phyloP scores from a whole-genome alignment of 2,329 filamentous ascomycete species.

The Colletotrichum sp. region DNA sequence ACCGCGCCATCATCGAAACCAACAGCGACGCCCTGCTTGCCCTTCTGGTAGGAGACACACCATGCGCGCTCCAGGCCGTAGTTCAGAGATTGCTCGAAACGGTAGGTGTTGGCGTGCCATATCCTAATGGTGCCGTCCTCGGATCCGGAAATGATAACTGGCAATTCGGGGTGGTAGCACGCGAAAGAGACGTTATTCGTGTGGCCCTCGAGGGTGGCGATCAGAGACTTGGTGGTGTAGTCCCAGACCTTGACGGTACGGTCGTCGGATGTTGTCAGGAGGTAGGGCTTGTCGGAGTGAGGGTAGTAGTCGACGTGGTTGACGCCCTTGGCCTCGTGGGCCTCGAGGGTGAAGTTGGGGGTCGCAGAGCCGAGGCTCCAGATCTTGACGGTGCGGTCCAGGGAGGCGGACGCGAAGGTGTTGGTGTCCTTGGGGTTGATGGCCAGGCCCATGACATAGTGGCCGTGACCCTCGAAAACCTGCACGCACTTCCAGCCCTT shows the following conservation, averaged over 20 bases:
- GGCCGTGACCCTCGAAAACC: slow-evolving; percentile 93
- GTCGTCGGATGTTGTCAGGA: slow-evolving; percentile 95
- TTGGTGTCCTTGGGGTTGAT: slow-evolving; percentile 99
- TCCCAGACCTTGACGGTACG: slow-evolving; percentile 90
- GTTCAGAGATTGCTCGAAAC: slow-evolving; percentile 93
- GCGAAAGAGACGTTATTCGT: slow-evolving; percentile 98
- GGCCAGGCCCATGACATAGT: slow-evolving; percentile 95
- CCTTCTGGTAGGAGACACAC: slow-evolving; percentile 96
- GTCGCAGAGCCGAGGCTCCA: slow-evolving; percentile 95
- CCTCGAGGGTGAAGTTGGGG: slow-evolving; percentile 95
- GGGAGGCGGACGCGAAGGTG: slow-evolving; percentile 88
- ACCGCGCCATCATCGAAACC: slow-evolving; percentile 98
- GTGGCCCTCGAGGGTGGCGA: slow-evolving; percentile 95
- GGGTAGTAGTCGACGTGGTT: slow-evolving; percentile 95
- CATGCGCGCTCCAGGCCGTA: slow-evolving; percentile 96
- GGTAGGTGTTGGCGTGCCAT: slow-evolving; percentile 98
- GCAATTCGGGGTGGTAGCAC: slow-evolving; percentile 95
- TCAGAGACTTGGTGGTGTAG: slow-evolving; percentile 96
- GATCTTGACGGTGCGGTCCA: slow-evolving; percentile 97
- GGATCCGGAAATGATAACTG: slow-evolving; percentile 96
- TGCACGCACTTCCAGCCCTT: slow-evolving; percentile 98
- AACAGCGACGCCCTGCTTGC: slow-evolving; percentile 91
- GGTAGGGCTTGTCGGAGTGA: slow-evolving; percentile 79
- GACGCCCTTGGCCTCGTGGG: slow-evolving; percentile 95
- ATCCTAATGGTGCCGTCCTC: slow-evolving; percentile 98